These are phyloP conservation scores for Xylaria acuta DNA, from an alignment of 495 filamentous ascomycete genomes.

Conservation along the genomic window DNA sequence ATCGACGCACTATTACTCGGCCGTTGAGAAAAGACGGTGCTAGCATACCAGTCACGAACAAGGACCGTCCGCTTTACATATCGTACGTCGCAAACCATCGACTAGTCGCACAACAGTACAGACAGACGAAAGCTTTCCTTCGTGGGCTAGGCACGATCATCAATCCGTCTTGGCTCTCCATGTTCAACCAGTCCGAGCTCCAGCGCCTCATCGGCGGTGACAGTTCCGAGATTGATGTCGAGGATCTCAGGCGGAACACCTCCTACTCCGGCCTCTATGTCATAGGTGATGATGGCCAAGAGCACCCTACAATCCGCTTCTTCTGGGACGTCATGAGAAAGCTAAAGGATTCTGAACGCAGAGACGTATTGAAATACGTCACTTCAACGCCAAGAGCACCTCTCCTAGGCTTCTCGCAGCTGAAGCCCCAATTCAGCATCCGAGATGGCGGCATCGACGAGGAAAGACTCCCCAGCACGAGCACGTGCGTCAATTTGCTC, in stretches of 20 bases:
- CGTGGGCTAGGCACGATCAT: slow-evolving; percentile 86
- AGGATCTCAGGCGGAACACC: slow-evolving; percentile 86
- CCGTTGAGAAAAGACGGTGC: slow-evolving; percentile 79
- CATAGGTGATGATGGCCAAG: slow-evolving; percentile 83
- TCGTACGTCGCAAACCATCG: slow-evolving; percentile 87
- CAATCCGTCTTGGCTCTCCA: slow-evolving; percentile 88
- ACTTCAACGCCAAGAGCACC: slow-evolving; percentile 94
- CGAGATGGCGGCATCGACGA: slow-evolving; percentile 84
- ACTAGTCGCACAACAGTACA: slow-evolving; percentile 74
- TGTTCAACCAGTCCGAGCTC: slow-evolving; percentile 97
- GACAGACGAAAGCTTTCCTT: slow-evolving; percentile 87
- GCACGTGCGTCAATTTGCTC: slow-evolving; percentile 94
- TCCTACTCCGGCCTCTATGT: slow-evolving; percentile 85
- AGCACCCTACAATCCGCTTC: slow-evolving; percentile 81
- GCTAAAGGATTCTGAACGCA: slow-evolving; percentile 73
- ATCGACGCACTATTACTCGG: slow-evolving; percentile 64
- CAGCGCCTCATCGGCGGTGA: slow-evolving; percentile 93
- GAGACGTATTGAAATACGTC: slow-evolving; percentile 93
- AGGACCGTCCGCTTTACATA: slow-evolving; percentile 92
- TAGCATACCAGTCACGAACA: slow-evolving; percentile 82
- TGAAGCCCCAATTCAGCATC: slow-evolving; percentile 89
- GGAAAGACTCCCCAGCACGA: slow-evolving; percentile 84
- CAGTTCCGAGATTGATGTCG: slow-evolving; percentile 80
- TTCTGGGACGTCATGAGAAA: slow-evolving; percentile 92
- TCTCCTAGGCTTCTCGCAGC: slow-evolving; percentile 83